Conservation (phyloP, 192 early-diverging fungal species). For the Backusella tuberculispora region DNA sequence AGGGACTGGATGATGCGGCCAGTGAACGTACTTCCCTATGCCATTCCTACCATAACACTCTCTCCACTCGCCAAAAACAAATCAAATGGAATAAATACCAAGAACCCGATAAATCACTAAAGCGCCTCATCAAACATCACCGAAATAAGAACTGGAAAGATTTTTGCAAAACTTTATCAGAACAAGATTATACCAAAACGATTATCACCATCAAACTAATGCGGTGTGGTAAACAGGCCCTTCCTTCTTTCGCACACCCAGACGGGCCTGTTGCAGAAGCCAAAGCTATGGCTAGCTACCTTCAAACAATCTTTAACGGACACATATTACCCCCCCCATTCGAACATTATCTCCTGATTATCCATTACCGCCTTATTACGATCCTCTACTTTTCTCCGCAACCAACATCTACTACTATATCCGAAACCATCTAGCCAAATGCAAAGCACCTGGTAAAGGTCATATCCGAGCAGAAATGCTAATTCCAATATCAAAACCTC, state of each 20-base stretch:
- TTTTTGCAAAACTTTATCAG: not conserved
- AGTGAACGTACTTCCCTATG: not conserved
- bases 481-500: not conserved
- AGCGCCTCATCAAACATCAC: not conserved
- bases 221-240: not conserved
- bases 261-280: not conserved
- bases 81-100: not conserved
- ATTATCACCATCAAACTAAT: not conserved
- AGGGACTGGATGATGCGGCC: not conserved
- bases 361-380: not conserved
- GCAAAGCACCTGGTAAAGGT: not conserved
- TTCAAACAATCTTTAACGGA: not conserved
- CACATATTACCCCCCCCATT: not conserved
- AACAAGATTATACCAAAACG: not conserved
- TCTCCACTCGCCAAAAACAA: not conserved
- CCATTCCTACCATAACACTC: not conserved
- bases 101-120: not conserved
- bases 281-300: not conserved
- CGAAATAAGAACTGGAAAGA: not conserved
- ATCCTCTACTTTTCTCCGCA: not conserved
- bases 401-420: not conserved
- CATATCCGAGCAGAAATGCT: not conserved
- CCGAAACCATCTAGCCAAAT: not conserved
- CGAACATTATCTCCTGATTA: not conserved
- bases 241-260: not conserved